Percentiles rank a stretch among this genome's conserved stretches.
These are phyloP conservation scores for Anthracocystis walkeri DNA, from an alignment of 1,284 basidiomycete species.

Conservation along the genomic window DNA sequence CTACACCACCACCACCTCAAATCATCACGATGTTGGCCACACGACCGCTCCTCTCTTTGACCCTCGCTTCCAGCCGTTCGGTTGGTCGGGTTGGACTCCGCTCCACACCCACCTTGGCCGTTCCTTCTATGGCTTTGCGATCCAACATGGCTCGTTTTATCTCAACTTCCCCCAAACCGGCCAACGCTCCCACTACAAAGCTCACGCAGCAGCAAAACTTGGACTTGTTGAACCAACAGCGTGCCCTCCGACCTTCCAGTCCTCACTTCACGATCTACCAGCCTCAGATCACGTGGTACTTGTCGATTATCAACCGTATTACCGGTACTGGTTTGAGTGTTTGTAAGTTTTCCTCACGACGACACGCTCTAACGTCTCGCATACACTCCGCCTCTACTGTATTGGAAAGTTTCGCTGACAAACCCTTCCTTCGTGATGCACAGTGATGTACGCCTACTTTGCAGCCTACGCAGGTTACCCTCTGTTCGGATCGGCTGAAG, in stretches of 20 bases:
- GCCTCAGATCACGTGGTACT: slow-evolving; percentile 88
- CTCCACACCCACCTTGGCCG: slow-evolving; percentile 4
- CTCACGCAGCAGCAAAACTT: slow-evolving; percentile 73
- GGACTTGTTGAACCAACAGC: slow-evolving; percentile 85
- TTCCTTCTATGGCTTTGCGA: background rate
- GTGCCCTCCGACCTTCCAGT: slow-evolving; percentile 83
- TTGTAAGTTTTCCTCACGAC: too few species aligned
- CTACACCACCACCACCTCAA: slow-evolving; percentile 10
- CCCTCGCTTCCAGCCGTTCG: slow-evolving; percentile 1
- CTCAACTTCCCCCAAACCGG: background rate
- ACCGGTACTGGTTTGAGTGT: slow-evolving; percentile 80
- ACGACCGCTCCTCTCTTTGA: slow-evolving; percentile 27
- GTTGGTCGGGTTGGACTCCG: slow-evolving; percentile 28
- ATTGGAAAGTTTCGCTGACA: background rate
- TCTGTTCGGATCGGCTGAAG: slow-evolving; percentile 72
- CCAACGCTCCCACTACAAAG: slow-evolving; percentile 26
- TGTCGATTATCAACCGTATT: slow-evolving; percentile 85
- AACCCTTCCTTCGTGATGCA: background rate
- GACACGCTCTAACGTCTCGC: too few species aligned
- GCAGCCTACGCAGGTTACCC: slow-evolving; percentile 88
- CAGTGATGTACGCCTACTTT: slow-evolving; percentile 83
- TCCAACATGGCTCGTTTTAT: background rate
- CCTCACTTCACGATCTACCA: slow-evolving; percentile 98
- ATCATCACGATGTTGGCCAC: slow-evolving; percentile 32
- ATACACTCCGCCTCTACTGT: too few species aligned